Percentiles rank a stretch among this genome's conserved stretches.
Conservation (phyloP, 2,329 filamentous ascomycete genomes). For the Neofusicoccum parvum region DNA sequence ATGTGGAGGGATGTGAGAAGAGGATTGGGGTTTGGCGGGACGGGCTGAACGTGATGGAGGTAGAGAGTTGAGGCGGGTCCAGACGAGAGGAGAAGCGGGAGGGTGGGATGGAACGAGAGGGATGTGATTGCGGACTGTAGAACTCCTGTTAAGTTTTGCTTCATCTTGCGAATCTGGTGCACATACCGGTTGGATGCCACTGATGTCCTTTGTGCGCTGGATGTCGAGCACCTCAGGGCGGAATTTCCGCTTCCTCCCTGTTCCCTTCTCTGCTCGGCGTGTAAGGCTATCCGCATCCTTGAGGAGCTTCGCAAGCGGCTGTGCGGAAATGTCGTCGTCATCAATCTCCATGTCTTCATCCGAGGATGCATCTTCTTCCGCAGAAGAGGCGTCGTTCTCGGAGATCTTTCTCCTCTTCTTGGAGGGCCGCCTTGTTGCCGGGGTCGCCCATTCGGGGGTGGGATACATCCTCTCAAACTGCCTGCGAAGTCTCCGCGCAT, state of each 20-base stretch:
- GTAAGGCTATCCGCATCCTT: conserved; percentile 72
- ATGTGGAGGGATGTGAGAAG: conserved; percentile 88
- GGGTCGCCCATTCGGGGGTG: conserved; percentile 61
- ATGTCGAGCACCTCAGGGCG: conserved; percentile 89
- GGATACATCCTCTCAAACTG: conserved; percentile 67
- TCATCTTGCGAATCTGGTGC: neutral
- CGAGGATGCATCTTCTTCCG: conserved; percentile 55
- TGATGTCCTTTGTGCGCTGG: conserved; percentile 83
- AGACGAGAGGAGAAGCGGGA: conserved; percentile 86
- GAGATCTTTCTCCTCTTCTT: conserved; percentile 52
- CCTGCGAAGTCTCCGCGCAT: conserved; percentile 74
- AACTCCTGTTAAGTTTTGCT: conserved; percentile 25
- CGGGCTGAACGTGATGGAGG: conserved; percentile 83
- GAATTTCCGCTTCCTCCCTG: conserved; percentile 68
- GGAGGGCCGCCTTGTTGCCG: conserved; percentile 40
- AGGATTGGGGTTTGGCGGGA: conserved; percentile 78
- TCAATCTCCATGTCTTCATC: conserved; percentile 59
- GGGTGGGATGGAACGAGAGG: conserved; percentile 84
- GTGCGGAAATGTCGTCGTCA: conserved; percentile 59
- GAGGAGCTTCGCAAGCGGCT: conserved; percentile 79
- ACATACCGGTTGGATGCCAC: conserved; percentile 69
- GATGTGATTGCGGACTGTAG: conserved; percentile 72
- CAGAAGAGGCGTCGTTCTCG: conserved; percentile 43
- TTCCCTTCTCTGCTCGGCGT: conserved; percentile 48
- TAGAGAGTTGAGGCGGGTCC: conserved; percentile 83